Conservation (phyloP, 1,139 yeast species). For the Kurtzmaniella natalensis region DNA sequence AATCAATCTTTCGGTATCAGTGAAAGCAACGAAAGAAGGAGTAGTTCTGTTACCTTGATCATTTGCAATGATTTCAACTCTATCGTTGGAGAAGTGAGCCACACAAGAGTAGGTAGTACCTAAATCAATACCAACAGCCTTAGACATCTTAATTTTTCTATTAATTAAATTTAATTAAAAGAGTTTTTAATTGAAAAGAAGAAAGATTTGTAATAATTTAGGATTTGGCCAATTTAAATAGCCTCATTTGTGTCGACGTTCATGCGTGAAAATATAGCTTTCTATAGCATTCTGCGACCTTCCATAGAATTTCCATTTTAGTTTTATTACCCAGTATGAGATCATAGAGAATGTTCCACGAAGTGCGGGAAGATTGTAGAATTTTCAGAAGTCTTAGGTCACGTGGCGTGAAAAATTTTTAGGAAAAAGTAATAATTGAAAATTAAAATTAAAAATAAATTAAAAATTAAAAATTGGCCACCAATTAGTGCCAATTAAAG, state of each 20-base stretch:
- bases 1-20: slow-evolving; percentile 62
- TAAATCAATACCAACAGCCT: slow-evolving; percentile 98
- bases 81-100: slow-evolving; percentile 85
- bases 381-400: no score
- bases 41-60: slow-evolving; percentile 98
- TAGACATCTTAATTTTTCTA: slow-evolving; percentile 7
- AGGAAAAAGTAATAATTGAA: no score
- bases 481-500: no score
- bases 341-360: not conserved
- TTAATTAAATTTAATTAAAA: slow-evolving; percentile 4
- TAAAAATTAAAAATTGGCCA: no score
- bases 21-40: slow-evolving; percentile 66
- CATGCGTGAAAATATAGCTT: slow-evolving; percentile 1
- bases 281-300: slow-evolving; percentile 8
- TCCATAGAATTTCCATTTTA: slow-evolving; percentile 5
- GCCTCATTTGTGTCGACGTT: slow-evolving; percentile 7
- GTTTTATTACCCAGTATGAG: not conserved
- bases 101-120: slow-evolving; percentile 99
- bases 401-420: no score
- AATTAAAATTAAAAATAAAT: no score
- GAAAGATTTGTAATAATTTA: slow-evolving; percentile 3
- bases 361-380: not conserved
- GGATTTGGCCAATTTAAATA: slow-evolving; percentile 7
- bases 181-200: no score
- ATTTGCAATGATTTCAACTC: slow-evolving; percentile 89